Evolutionary conservation across 2,329 filamentous ascomycete genomes (phyloP), one percentile per base, ranked within the genome.

Genomic region (Claviceps cyperi): DNA sequence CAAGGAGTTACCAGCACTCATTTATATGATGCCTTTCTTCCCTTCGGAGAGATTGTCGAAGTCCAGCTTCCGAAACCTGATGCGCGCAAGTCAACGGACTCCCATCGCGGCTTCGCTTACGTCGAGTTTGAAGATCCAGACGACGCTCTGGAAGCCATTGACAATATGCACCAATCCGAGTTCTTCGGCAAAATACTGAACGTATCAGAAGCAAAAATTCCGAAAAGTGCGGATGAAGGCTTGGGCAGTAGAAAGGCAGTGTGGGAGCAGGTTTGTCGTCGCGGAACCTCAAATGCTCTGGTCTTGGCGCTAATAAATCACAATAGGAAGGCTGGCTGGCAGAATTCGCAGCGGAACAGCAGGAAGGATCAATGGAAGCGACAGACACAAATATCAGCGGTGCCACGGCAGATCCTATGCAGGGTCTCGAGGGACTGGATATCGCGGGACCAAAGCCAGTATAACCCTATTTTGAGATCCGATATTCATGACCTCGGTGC

Each of bases 141-240:
- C 51, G 92, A 98, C 67, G 91, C 90, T 28, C 83, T 83, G 61
- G 91, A 97, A 68, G 92, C 92, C 47, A 95, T 98, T 65, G 89
- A 97, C 74, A 98, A 98, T 64, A 97, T 98, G 91, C 88, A 98
- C 64, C 89, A 95, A 65, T 85, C 90, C 53, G 91, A 97, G 69
- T 78, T 98, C 44, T 97, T 91, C 64, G 94, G 92, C 11, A 80
- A 87, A 52, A 83, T 92, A 14, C 84, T 98, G 64, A 95, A 90
- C 65, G 91, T 97, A 48, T 90, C 88, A 43, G 78, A 84, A 50
- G 94, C 94, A 43, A 98, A 95, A 67, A 81, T 87, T 35, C 88
- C 92, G 54, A 96, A 95, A 73, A 87, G 87, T 59, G 78, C 81
- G 47, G 86, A 86, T 49, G 88, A 94, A 64, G 89, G 90, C 0